Evolutionary conservation across 1,284 basidiomycete species (phyloP), one percentile per base, ranked within the genome.

Genomic region (Pseudozyma sp.): DNA sequence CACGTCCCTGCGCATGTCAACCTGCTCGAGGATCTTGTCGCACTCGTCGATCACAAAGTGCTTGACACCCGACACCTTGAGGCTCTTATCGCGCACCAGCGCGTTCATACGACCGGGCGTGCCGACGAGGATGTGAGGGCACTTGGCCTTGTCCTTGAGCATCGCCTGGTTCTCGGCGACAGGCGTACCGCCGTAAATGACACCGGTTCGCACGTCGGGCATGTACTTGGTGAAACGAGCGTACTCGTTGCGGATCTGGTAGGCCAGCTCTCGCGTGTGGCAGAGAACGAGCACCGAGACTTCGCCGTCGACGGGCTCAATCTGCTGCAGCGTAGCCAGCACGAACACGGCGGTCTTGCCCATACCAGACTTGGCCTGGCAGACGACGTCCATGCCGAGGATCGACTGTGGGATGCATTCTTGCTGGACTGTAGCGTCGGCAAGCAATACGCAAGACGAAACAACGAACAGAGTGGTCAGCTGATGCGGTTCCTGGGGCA

Each of bases 1-100:
- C 70, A 99, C 96, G 85, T 99, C 97, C 81, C 97, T 93, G 86
- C 97, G 96, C 97, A 99, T 99, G 91, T 99, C 96, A 88, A 99
- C 94, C 90, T 95, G 92, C 90, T 99, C 97, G 85, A 99, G 91
- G 94, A 99, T 98, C 90, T 99, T 99, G 90, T 99, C 97, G 89
- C 97, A 99, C 88, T 99, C 97, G 89, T 99, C 97, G 85, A 99
- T 89, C 69, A 97, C 95, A 87, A 99, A 99, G 88, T 98, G 95
- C 88, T 84, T 84, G 64, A 84, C 82, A 29, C 81, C 81, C 17
- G 74, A 73, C 8, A 68, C 77, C 74, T 84, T 84, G 47, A 84
- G 72, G 37, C 56, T 67, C 76, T 83, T 83, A 67, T 84, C 82
- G n/a, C 81, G 74, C 30, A 83, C 81, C 17, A 84, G 75, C 8